These are phyloP conservation scores for Kazachstania africana DNA, from an alignment of 805 yeast species.

Conservation along the genomic window DNA sequence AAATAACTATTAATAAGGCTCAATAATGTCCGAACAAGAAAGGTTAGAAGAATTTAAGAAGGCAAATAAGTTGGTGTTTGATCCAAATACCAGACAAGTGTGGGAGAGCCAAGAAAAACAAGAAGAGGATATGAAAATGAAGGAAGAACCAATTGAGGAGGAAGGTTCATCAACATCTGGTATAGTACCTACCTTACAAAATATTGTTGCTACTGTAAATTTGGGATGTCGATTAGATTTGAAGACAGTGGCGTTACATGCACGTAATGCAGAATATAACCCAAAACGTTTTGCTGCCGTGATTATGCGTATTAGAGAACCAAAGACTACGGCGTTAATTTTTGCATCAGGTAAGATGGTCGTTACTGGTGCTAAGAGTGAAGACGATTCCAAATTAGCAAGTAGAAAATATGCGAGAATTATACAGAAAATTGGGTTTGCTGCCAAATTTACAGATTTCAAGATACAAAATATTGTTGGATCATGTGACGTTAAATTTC, in stretches of 20 bases:
- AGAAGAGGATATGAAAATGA: background rate
- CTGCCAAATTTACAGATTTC: slow-evolving; percentile 95
- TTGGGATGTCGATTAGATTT: slow-evolving; percentile 91
- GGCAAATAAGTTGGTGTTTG: slow-evolving; percentile 26
- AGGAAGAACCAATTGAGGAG: slow-evolving; percentile 1
- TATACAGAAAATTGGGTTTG: slow-evolving; percentile 93
- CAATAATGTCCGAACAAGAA: slow-evolving; percentile 26
- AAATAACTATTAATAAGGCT: too few relatives aligned
- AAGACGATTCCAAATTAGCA: slow-evolving; percentile 96
- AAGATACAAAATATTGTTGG: slow-evolving; percentile 98
- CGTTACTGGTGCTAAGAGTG: slow-evolving; percentile 97
- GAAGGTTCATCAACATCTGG: slow-evolving; percentile 66
- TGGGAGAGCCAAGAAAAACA: slow-evolving; percentile 24
- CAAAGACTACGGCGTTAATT: slow-evolving; percentile 93
- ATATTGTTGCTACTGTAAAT: slow-evolving; percentile 96
- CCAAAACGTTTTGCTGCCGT: slow-evolving; percentile 99
- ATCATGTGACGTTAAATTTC: slow-evolving; percentile 96
- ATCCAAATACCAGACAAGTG: slow-evolving; percentile 27
- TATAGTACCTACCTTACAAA: slow-evolving; percentile 85
- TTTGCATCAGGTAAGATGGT: slow-evolving; percentile 99
- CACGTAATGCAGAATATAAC: slow-evolving; percentile 97
- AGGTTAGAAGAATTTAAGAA: slow-evolving; percentile 26
- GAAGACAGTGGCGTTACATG: slow-evolving; percentile 94
- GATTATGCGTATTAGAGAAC: slow-evolving; percentile 97
- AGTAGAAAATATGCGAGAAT: slow-evolving; percentile 96